phyloP scores from a whole-genome alignment of 345 rosid species.

The Barbarea vulgaris region DNA sequence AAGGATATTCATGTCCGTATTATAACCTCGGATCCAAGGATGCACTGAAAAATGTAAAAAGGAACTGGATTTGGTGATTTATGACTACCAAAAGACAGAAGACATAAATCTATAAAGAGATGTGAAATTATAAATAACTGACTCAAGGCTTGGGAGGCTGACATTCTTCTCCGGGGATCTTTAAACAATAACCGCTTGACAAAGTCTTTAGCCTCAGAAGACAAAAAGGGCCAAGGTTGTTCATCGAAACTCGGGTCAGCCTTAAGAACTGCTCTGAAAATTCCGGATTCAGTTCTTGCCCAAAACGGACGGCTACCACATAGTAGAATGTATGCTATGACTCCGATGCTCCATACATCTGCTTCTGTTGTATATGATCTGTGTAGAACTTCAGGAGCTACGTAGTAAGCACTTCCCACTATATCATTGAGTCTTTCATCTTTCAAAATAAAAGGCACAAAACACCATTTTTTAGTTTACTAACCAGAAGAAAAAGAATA shows the following conservation, averaged over 20 bases:
- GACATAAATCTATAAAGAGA: conserved; percentile 23
- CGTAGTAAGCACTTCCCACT: conserved; percentile 94
- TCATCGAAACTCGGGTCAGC: conserved; percentile 85
- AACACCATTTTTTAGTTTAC: conserved; percentile 26
- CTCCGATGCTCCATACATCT: conserved; percentile 97
- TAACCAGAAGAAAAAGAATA: not conserved
- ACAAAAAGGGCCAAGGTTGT: conserved; percentile 83
- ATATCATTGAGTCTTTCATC: conserved; percentile 94
- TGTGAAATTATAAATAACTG: conserved; percentile 43
- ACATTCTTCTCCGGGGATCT: conserved; percentile 85
- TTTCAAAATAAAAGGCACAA: conserved; percentile 30
- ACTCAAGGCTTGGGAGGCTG: conserved; percentile 94
- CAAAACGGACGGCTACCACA: conserved; percentile 96
- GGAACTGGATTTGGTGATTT: conserved; percentile 20
- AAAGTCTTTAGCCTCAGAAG: conserved; percentile 85
- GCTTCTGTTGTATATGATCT: conserved; percentile 90
- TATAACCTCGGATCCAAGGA: conserved; percentile 72
- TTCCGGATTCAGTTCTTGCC: conserved; percentile 92
- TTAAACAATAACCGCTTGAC: conserved; percentile 75
- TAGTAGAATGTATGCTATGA: conserved; percentile 84
- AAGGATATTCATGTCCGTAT: conserved; percentile 54
- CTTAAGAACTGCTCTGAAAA: conserved; percentile 84
- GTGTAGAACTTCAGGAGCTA: conserved; percentile 95
- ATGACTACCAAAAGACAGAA: conserved; percentile 23
- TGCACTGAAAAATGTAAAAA: conserved; percentile 59